These are phyloP conservation scores for Cladosporium austrohemisphaericum DNA, from an alignment of 2,329 filamentous ascomycete genomes.

Conservation along the genomic window DNA sequence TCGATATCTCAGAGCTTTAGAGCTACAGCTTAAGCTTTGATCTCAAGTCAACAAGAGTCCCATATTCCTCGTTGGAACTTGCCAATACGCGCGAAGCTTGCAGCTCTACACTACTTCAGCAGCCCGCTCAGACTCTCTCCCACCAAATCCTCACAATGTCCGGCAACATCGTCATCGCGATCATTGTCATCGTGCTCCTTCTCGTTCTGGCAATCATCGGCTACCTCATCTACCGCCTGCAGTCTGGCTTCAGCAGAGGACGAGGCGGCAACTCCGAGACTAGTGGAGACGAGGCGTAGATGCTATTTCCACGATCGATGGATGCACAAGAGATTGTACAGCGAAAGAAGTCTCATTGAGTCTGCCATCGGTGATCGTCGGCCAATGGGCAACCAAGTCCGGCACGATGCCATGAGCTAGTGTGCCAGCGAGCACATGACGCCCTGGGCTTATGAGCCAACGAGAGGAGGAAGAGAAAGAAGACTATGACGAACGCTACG, in stretches of 20 bases:
- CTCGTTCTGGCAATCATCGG: constrained; percentile 43
- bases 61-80: too few relatives aligned
- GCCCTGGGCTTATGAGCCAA: background rate
- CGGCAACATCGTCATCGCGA: constrained; percentile 51
- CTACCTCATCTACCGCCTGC: constrained; percentile 49
- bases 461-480: background rate
- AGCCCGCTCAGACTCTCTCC: background rate
- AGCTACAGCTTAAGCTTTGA: background rate
- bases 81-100: constrained; percentile 8
- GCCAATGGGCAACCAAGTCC: too few relatives aligned
- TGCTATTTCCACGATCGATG: background rate
- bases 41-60: background rate
- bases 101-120: constrained; percentile 12
- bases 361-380: too few relatives aligned
- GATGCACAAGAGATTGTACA: background rate
- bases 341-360: too few relatives aligned
- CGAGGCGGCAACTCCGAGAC: constrained; percentile 26
- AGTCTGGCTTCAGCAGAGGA: constrained; percentile 34
- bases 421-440: background rate
- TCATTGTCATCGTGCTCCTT: constrained; percentile 53
- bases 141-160: constrained; percentile 38
- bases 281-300: constrained; percentile 22
- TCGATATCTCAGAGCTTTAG: too few relatives aligned
- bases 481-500: constrained; percentile 5
- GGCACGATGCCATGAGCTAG: background rate